Evolutionary conservation across 495 filamentous ascomycete genomes (phyloP).

Genomic region (Sordaria brevicollis): DNA sequence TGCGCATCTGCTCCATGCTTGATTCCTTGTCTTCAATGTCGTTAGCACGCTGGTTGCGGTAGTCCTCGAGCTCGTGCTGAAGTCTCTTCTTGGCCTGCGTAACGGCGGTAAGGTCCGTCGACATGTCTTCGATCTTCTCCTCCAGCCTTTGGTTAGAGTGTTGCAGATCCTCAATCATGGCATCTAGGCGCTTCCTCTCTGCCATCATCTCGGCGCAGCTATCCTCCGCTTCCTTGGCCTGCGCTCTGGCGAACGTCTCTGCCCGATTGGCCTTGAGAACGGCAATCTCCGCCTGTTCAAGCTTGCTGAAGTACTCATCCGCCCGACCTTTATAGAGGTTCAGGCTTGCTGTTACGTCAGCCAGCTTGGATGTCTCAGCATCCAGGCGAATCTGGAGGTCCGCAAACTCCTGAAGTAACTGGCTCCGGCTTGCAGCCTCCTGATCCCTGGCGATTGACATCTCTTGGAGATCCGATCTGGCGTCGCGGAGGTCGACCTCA

Average conservation of each 20-base stretch:
- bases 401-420: slow-evolving; percentile 84
- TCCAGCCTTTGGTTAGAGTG: slow-evolving; percentile 80
- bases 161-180: slow-evolving; percentile 80
- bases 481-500: slow-evolving; percentile 86
- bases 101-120: slow-evolving; percentile 77
- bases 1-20: slow-evolving; percentile 91
- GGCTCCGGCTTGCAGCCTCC: slow-evolving; percentile 69
- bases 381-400: slow-evolving; percentile 92
- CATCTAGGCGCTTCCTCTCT: slow-evolving; percentile 84
- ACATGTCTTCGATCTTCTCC: slow-evolving; percentile 84
- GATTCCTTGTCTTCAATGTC: slow-evolving; percentile 96
- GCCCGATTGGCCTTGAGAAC: slow-evolving; percentile 86
- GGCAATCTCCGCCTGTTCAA: slow-evolving; percentile 93
- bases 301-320: slow-evolving; percentile 95
- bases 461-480: slow-evolving; percentile 74
- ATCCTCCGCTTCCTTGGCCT: slow-evolving; percentile 83
- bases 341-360: slow-evolving; percentile 74
- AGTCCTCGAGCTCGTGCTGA: slow-evolving; percentile 97
- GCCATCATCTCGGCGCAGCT: slow-evolving; percentile 83
- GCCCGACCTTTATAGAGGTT: slow-evolving; percentile 85
- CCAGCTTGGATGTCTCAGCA: slow-evolving; percentile 72
- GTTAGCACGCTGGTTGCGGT: slow-evolving; percentile 85
- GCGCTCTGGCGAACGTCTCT: slow-evolving; percentile 86
- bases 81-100: slow-evolving; percentile 88
- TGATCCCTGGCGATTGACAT: slow-evolving; percentile 67